A percentile compares a stretch with the other conserved stretches of the same genome.
Conservation (phyloP, 306 rosid genomes). For the Vicia villosa region DNA sequence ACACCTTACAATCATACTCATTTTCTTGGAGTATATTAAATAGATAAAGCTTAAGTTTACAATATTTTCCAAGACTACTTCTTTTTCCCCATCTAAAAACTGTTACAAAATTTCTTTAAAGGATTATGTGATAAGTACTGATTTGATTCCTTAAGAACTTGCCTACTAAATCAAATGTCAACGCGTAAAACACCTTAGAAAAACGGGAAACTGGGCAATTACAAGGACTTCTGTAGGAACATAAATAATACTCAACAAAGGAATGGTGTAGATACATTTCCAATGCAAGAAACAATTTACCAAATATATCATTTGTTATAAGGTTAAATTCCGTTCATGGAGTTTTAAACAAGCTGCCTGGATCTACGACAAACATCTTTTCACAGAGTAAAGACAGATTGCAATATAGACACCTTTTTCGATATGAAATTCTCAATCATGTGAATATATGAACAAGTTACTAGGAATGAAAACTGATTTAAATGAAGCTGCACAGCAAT, state of each 20-base stretch:
- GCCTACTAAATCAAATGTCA: background rate
- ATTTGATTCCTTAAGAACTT: background rate
- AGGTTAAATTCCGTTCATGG: background rate
- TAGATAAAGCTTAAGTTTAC: too few relatives aligned
- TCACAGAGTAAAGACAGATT: background rate
- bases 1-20: too few relatives aligned
- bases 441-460: slow-evolving; percentile 29
- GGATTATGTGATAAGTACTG: background rate
- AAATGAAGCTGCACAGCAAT: slow-evolving; percentile 21
- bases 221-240: background rate
- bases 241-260: background rate
- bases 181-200: background rate
- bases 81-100: background rate
- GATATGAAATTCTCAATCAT: background rate
- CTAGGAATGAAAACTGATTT: background rate
- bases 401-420: background rate
- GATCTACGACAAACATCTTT: background rate
- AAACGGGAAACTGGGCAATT: background rate
- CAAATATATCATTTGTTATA: background rate
- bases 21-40: too few relatives aligned
- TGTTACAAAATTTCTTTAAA: background rate
- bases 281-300: background rate
- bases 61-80: too few relatives aligned
- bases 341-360: background rate
- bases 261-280: background rate